These are phyloP conservation scores for Ceratobasidium sp. DNA, from an alignment of 1,284 basidiomycete genomes.

Conservation along the genomic window DNA sequence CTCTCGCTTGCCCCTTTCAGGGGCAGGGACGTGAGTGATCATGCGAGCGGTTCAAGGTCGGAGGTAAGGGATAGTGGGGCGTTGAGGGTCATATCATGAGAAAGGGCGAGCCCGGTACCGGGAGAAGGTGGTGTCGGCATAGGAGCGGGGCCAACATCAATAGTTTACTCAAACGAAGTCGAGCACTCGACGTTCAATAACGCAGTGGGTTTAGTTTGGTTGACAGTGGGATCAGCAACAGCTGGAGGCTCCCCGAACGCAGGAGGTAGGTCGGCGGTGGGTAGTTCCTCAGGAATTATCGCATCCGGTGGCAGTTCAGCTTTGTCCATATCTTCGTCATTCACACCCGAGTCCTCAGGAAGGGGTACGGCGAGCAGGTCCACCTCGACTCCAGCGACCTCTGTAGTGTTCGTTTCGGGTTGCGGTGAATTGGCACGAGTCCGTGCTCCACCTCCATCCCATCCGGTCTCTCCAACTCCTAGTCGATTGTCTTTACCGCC, in stretches of 20 bases:
- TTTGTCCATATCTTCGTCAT: not conserved
- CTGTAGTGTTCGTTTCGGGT: not conserved
- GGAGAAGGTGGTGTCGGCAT: too few relatives aligned
- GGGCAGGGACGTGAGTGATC: not conserved
- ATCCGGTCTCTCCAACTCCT: slow-evolving; percentile 31
- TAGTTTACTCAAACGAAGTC: too few relatives aligned
- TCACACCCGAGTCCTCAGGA: slow-evolving; percentile 1
- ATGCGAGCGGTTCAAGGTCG: not conserved
- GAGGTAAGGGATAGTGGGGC: not conserved
- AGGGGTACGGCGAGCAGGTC: slow-evolving; percentile 23
- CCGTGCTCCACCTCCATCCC: slow-evolving; percentile 32
- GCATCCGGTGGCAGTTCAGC: too few relatives aligned
- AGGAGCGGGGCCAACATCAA: too few relatives aligned
- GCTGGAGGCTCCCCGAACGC: too few relatives aligned
- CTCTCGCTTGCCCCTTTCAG: not conserved
- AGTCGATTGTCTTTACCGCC: slow-evolving; percentile 34
- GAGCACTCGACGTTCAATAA: too few relatives aligned
- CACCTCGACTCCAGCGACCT: not conserved
- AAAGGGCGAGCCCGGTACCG: too few relatives aligned
- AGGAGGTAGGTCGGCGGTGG: not conserved
- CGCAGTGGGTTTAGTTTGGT: too few relatives aligned
- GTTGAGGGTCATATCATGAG: not conserved
- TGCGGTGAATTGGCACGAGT: slow-evolving; percentile 22
- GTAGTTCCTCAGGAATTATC: not conserved
- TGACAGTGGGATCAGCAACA: too few relatives aligned